Evolutionary conservation across 2,329 filamentous ascomycete species (phyloP), one percentile per base, ranked within the genome.

Genomic region (Penicillium sp.): DNA sequence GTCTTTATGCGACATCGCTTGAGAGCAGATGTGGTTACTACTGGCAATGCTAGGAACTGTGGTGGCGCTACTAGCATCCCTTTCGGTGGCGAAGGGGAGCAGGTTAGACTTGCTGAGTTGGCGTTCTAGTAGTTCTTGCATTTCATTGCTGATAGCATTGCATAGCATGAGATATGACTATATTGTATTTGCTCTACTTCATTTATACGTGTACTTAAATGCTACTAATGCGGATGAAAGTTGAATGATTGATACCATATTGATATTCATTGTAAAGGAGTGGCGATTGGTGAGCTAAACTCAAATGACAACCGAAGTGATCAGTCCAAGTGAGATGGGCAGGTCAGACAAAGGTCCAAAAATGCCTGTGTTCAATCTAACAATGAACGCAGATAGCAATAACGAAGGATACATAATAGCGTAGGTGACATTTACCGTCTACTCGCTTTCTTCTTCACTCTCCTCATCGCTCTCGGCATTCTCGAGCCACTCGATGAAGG

Each of bases 401-500:
- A 41, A n/a, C 45, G 31, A 52, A 43, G 19, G 50, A 15, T 27
- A 53, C 21, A 39, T 6, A 23, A n/a, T 10, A 39, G 44, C 12
- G 41, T 25, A 39, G 27, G 31, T 35, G 48, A 42, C 33, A 41
- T 39, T 10, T 39, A 43, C n/a, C 52, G 56, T 65, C 61, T 79
- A 76, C 67, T 86, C 84, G 48, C 63, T 66, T 19, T 87, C 86
- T 23, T 88, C 87, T 59, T 88, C 86, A 29, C 79, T 78, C 66
- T 89, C 87, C 62, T 89, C 86, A 52, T 88, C 86, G 63, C 83
- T 86, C 75, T 93, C 89, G 53, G 93, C 93, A 77, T 89, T 91
- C 67, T 91, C 86, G 58, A 97, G 91, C 93, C 93, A 97, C 69
- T 87, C 89, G 71, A 97, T 83, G 85, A 99, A 99, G 64, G 90